A percentile compares a stretch with the other conserved stretches of the same genome.
These are phyloP conservation scores for Kodamaea plutei DNA, from an alignment of 1,139 yeast genomes.

Conservation along the genomic window DNA sequence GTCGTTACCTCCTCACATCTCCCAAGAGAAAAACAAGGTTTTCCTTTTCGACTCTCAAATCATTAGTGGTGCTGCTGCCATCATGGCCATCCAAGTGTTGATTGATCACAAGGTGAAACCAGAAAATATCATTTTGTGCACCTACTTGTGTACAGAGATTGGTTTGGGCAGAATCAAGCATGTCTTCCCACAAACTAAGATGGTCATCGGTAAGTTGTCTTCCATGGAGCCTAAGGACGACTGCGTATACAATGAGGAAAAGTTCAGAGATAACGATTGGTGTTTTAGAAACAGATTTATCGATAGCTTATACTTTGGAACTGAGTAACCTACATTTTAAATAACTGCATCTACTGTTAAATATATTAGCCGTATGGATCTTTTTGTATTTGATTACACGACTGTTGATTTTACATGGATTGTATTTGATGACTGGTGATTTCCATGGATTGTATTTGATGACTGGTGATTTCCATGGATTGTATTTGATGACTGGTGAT, in stretches of 20 bases:
- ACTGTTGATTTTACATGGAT: too few species aligned
- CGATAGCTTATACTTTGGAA: constrained; percentile 79
- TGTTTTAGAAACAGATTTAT: constrained; percentile 69
- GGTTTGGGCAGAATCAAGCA: constrained; percentile 72
- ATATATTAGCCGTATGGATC: too few species aligned
- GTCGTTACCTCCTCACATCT: constrained; percentile 48
- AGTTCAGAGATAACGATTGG: constrained; percentile 47
- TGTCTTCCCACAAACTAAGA: constrained; percentile 66
- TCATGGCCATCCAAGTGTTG: constrained; percentile 89
- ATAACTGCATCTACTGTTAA: constrained; percentile 1
- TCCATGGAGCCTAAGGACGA: constrained; percentile 23
- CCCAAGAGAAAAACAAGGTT: constrained; percentile 39
- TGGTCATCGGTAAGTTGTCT: constrained; percentile 70
- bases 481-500: too few species aligned
- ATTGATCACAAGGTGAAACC: constrained; percentile 73
- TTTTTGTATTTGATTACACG: too few species aligned
- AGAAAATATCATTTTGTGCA: constrained; percentile 62
- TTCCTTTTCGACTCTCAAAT: constrained; percentile 82
- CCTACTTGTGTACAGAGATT: constrained; percentile 73
- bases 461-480: too few species aligned
- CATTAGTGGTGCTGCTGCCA: constrained; percentile 88
- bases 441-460: too few species aligned
- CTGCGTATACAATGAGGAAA: constrained; percentile 31
- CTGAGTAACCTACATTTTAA: constrained; percentile 31
- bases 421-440: too few species aligned